Evolutionary conservation across 768 basidiomycete species (phyloP).

Genomic region (Russula abietina): DNA sequence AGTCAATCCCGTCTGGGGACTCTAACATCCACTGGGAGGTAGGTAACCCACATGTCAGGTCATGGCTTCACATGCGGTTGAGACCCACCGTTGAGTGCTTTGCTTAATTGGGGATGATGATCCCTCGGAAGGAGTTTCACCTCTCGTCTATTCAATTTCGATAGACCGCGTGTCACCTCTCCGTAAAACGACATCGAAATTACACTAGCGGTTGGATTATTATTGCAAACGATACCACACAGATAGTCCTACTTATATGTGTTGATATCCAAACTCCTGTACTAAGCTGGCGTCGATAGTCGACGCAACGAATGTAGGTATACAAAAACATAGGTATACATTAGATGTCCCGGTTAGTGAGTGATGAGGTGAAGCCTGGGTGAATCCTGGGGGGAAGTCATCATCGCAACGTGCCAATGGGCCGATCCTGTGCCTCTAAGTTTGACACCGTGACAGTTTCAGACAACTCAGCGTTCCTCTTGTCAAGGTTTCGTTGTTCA

Average conservation of each 20-base stretch:
- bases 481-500: not conserved
- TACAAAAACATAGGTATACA: slow-evolving; percentile 3
- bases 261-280: not conserved
- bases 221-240: not conserved
- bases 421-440: not conserved
- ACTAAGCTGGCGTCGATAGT: not conserved
- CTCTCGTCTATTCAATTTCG: too few relatives aligned
- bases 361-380: not conserved
- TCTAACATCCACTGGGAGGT: too few relatives aligned
- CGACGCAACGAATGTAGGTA: not conserved
- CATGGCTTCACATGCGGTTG: too few relatives aligned
- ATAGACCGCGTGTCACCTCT: too few relatives aligned
- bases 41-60: too few relatives aligned
- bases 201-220: not conserved
- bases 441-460: not conserved
- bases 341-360: not conserved
- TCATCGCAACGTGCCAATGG: slow-evolving; percentile 5
- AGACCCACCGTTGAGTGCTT: too few relatives aligned
- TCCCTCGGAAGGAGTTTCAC: too few relatives aligned
- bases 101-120: too few relatives aligned
- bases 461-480: not conserved
- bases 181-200: too few relatives aligned
- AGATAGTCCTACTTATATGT: not conserved
- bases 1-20: too few relatives aligned
- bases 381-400: not conserved